Evolutionary conservation across 345 rosid genomes (phyloP).

Genomic region (Lumnitzera racemosa): DNA sequence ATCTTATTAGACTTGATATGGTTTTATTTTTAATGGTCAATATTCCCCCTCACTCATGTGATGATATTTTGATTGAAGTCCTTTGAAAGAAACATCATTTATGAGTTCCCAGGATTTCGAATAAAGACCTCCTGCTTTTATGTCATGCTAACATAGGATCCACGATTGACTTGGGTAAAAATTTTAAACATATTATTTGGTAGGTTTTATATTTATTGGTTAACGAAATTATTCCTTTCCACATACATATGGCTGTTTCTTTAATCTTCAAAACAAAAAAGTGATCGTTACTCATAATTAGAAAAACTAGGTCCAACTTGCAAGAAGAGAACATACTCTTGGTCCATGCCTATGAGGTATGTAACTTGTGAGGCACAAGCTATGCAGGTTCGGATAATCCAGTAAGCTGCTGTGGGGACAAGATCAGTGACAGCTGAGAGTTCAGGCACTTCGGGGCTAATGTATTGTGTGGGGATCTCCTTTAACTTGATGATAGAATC

Average conservation of each 20-base stretch:
- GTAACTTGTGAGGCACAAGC: constrained; percentile 42
- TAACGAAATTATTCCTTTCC: neutral
- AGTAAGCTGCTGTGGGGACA: constrained; percentile 54
- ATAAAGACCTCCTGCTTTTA: too few relatives aligned
- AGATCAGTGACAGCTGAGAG: constrained; percentile 25
- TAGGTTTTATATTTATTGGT: neutral
- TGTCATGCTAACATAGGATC: too few relatives aligned
- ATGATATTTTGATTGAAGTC: too few relatives aligned
- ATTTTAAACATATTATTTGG: too few relatives aligned
- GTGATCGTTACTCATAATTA: neutral
- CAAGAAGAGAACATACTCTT: constrained; percentile 35
- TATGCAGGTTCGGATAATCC: constrained; percentile 40
- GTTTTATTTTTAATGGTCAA: neutral
- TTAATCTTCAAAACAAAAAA: too few relatives aligned
- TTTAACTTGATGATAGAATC: constrained; percentile 40
- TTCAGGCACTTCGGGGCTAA: constrained; percentile 22
- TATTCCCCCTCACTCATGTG: too few relatives aligned
- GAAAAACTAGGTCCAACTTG: neutral
- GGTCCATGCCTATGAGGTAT: constrained; percentile 34
- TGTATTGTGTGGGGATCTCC: constrained; percentile 42
- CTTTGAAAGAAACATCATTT: too few relatives aligned
- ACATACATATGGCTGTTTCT: too few relatives aligned
- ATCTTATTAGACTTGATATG: too few relatives aligned
- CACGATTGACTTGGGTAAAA: too few relatives aligned
- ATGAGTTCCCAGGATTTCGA: too few relatives aligned